These are phyloP conservation scores for Cryptosporidium baileyi DNA, from an alignment of 169 alveolate genomes.

Conservation along the genomic window DNA sequence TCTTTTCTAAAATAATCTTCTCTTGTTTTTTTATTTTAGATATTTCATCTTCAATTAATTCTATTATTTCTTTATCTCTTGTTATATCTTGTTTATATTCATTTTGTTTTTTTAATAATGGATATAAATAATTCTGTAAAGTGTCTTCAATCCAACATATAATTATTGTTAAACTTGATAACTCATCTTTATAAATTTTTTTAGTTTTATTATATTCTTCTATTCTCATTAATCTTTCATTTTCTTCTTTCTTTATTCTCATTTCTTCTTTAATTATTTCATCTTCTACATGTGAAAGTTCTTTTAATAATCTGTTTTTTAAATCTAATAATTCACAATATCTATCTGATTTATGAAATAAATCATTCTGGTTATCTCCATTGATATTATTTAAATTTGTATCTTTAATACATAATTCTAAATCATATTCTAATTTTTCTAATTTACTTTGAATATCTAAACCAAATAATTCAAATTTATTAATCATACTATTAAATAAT, in stretches of 20 bases:
- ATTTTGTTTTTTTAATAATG: constrained; percentile 8
- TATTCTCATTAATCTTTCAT: constrained; percentile 1
- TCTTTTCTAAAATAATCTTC: constrained; percentile 7
- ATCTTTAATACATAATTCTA: neutral
- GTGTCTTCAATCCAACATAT: constrained; percentile 61
- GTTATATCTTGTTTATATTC: neutral
- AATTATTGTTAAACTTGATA: constrained; percentile 25
- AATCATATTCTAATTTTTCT: constrained; percentile 27
- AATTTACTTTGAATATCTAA: constrained; percentile 16
- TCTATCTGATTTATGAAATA: neutral
- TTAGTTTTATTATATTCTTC: constrained; percentile 1
- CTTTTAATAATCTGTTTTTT: constrained; percentile 10
- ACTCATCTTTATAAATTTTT: constrained; percentile 10
- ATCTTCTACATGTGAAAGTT: constrained; percentile 21
- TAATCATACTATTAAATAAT: neutral
- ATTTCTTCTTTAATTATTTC: constrained; percentile 19
- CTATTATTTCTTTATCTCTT: constrained; percentile 6
- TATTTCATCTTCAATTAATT: constrained; percentile 12
- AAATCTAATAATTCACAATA: neutral
- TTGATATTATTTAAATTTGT: neutral
- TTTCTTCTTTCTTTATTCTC: constrained; percentile 37
- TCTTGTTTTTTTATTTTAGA: constrained; percentile 44
- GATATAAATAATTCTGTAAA: constrained; percentile 10
- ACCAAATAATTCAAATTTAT: constrained; percentile 21
- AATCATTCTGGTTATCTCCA: neutral